Evolutionary conservation across 139 green algal genomes (phyloP), one percentile per base, ranked within the genome.

Genomic region (Chlamydomonas asymmetrica): DNA sequence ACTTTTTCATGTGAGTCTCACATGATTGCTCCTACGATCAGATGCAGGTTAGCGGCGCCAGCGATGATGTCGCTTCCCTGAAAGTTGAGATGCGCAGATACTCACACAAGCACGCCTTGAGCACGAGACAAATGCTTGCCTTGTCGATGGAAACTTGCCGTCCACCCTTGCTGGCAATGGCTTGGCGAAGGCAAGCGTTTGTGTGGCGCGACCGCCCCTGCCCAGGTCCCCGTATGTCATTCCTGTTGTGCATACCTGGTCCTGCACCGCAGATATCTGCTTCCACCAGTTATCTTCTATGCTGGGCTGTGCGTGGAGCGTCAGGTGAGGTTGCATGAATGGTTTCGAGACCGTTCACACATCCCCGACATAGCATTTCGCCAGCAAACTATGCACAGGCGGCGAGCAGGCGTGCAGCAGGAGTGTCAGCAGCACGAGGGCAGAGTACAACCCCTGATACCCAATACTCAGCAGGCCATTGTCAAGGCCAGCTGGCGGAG

Each of bases 201-300:
- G 45, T 16, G 45, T 52, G 45, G 10, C 16, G 16, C 45, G 16
- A 10, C 45, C 16, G 45, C 45, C 45, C 45, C 10, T 16, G 10
- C 10, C 45, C 45, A 52, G 16, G 45, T 10, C 45, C 10, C 45
- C 10, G 45, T 52, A 10, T 52, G 45, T 10, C 45, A 52, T 52
- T 16, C 10, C 10, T 16, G 45, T 10, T 52, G 45, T 10, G 25
- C 20, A 25, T n/a, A 5, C 13, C 49, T 38, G 18, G 0, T 52
- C 38, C 27, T 9, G 27, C 10, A 2, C 8, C 54, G 32, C 84
- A 92, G 85, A 22, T 92, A 89, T 57, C 77, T 95, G 54, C 85
- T 97, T 32, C 92, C 92, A 0, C 91, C 91, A 34, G 94, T 97
- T 76, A 97, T 97, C 74, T 92, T 97, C 71, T 87, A 95, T 32